Evolutionary conservation across 2,329 filamentous ascomycete genomes (phyloP), one percentile per base, ranked within the genome.

Genomic region (Aspergillus bombycis): DNA sequence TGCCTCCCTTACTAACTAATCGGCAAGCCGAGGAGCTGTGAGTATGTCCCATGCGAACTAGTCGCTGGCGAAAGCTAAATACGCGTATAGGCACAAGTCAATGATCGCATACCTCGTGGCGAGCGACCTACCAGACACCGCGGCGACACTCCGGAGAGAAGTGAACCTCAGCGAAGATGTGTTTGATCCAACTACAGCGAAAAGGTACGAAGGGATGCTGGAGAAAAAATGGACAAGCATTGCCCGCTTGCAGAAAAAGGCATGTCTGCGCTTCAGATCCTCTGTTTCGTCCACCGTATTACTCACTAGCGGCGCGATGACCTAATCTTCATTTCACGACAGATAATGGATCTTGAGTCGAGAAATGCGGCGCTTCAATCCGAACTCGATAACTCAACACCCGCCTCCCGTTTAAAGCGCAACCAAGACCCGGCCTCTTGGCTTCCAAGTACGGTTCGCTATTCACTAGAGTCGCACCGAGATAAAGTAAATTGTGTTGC

Each of bases 141-240:
- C 91, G 26, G 82, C 87, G 38, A 86, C 89, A 19, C 83, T 97
- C 61, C 87, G 92, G 63, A 84, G 90, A 70, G 93, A 97, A 77
- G 84, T 96, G 7, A 85, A 87, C 57, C 86, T 91, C 68, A 82
- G 81, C 43, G 80, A 86, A 61, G 80, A 81, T 55, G 94, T 95
- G 72, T 92, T 96, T 75, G 83, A 90, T 67, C 85, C 87, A 19
- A 96, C 92, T 12, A 86, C 89, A 58, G 48, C 50, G 16, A 96
- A 96, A 83, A 97, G 96, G 79, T 97, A 97, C 81, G 93, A 96
- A 79, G 91, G 91, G 4, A 80, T 97, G 30, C 80, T 98, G 68
- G 94, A 97, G 84, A 97, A 96, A 86, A 98, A 97, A 83, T 97
- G 94, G 94, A 97, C 94, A n/a, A 95, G 92, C 72, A 90, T 97